A percentile compares a stretch with the other conserved stretches of the same genome.
Conservation (phyloP, 345 rosid genomes). For the Populus nigra region DNA sequence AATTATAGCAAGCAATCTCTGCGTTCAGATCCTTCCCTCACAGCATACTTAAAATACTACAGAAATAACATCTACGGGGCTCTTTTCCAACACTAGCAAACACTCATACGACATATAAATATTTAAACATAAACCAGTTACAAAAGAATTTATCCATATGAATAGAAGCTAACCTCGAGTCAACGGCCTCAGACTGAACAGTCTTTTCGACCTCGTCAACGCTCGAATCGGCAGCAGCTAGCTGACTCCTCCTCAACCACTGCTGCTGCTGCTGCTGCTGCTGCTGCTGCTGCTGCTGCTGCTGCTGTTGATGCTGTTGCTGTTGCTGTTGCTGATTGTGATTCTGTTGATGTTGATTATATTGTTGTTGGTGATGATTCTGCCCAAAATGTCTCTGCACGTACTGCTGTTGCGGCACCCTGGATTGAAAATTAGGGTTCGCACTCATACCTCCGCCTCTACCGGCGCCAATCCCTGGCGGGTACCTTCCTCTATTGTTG, state of each 20-base stretch:
- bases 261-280: conserved; percentile 54
- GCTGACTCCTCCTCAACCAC: conserved; percentile 64
- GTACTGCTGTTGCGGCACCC: conserved; percentile 51
- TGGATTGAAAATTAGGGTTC: conserved; percentile 41
- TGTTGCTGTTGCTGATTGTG: conserved; percentile 41
- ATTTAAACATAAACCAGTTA: background rate
- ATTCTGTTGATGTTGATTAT: conserved; percentile 40
- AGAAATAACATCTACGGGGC: background rate
- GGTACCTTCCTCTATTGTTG: conserved; percentile 54
- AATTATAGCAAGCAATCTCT: background rate
- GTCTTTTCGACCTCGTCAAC: conserved; percentile 76
- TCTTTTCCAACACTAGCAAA: background rate
- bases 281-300: conserved; percentile 42
- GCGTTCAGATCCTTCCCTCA: background rate
- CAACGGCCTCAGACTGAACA: conserved; percentile 73
- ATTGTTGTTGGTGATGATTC: conserved; percentile 44
- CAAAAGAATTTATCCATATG: background rate
- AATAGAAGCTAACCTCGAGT: conserved; percentile 53
- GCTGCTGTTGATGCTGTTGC: conserved; percentile 28
- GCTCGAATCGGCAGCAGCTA: conserved; percentile 30
- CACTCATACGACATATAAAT: background rate
- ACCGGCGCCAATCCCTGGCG: conserved; percentile 35
- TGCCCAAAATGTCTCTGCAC: conserved; percentile 51
- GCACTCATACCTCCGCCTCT: conserved; percentile 54
- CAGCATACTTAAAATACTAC: background rate